These are phyloP conservation scores for Eucalyptus lansdowneana DNA, from an alignment of 345 rosid genomes.

Conservation along the genomic window DNA sequence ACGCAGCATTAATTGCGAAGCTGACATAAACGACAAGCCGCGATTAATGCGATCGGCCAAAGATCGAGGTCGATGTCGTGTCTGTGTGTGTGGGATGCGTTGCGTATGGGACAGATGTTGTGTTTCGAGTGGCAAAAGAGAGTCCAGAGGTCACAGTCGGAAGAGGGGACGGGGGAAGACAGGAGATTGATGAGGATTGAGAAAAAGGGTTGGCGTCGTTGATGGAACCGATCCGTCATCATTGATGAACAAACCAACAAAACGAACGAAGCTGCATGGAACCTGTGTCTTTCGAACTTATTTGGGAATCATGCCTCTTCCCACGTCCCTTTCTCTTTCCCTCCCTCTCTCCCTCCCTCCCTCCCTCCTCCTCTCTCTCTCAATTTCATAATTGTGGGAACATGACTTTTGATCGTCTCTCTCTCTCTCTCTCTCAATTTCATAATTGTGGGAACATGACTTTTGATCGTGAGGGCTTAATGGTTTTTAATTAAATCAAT, in stretches of 20 bases:
- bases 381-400: background rate
- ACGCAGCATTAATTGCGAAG: background rate
- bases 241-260: constrained; percentile 13
- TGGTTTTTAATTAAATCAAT: background rate
- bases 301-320: background rate
- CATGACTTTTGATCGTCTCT: background rate
- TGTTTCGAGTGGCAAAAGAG: background rate
- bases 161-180: background rate
- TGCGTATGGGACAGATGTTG: background rate
- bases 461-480: background rate
- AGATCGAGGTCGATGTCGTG: background rate
- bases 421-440: background rate
- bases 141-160: background rate
- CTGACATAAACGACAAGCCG: background rate
- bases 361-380: background rate
- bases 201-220: background rate
- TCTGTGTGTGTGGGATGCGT: background rate
- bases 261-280: constrained; percentile 29
- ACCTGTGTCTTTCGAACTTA: constrained; percentile 16
- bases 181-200: background rate
- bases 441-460: background rate
- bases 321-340: background rate
- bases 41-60: background rate
- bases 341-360: too few species aligned
- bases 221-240: background rate